These are phyloP conservation scores for Penicillium canescens DNA, from an alignment of 495 filamentous ascomycete species.

Conservation along the genomic window DNA sequence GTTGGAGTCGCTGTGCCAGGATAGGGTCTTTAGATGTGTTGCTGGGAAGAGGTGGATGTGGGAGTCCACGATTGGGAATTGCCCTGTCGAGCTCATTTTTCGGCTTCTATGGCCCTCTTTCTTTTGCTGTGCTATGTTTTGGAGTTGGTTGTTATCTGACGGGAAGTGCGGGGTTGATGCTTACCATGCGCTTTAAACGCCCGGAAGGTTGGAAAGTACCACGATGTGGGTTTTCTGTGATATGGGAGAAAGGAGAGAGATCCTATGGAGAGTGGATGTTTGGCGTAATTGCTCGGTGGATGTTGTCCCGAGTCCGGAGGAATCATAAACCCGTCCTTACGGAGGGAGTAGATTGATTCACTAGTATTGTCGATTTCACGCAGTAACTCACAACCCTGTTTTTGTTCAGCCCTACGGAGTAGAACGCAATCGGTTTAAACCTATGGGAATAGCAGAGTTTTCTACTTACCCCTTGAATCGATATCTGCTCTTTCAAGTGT, in stretches of 20 bases:
- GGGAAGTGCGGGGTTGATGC: not conserved
- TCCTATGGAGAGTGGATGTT: no score
- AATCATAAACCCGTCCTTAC: not conserved
- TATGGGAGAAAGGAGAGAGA: no score
- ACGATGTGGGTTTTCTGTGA: not conserved
- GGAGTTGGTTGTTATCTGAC: not conserved
- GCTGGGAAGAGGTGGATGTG: constrained; percentile 84
- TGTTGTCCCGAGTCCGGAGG: not conserved
- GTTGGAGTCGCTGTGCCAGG: constrained; percentile 60
- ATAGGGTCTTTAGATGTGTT: constrained; percentile 59
- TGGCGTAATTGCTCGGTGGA: not conserved
- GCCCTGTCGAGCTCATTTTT: constrained; percentile 15
- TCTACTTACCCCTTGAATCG: no score
- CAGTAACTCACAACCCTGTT: no score
- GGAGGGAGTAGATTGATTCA: no score
- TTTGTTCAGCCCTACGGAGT: no score
- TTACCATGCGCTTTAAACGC: not conserved
- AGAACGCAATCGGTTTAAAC: no score
- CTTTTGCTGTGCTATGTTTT: not conserved
- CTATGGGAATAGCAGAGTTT: no score
- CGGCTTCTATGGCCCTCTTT: not conserved
- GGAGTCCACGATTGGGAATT: constrained; percentile 66
- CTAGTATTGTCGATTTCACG: no score
- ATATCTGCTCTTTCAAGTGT: no score
- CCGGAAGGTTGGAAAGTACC: not conserved